Percentiles rank a stretch among this genome's conserved stretches.
These are phyloP conservation scores for Fabrea salina DNA, from an alignment of 169 alveolate genomes.

Conservation along the genomic window DNA sequence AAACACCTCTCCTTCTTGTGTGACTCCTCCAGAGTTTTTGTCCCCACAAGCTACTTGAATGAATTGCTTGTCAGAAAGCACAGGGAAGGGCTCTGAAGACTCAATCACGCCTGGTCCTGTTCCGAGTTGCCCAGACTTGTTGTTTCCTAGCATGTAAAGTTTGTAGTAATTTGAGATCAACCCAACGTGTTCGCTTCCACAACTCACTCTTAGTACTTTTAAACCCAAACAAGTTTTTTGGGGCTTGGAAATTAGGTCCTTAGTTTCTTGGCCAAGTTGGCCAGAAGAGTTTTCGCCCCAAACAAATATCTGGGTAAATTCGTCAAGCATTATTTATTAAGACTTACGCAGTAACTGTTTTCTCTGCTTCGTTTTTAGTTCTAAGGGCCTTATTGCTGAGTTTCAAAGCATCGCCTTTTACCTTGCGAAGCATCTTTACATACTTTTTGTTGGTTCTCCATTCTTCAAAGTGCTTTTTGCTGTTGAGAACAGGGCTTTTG, in stretches of 20 bases:
- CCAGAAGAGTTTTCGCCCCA: neutral
- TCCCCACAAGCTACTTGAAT: slow-evolving; percentile 55
- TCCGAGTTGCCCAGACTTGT: slow-evolving; percentile 23
- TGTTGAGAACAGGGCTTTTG: neutral
- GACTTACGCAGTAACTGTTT: too few relatives aligned
- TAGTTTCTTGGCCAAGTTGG: neutral
- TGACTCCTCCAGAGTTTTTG: slow-evolving; percentile 52
- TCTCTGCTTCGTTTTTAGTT: too few relatives aligned
- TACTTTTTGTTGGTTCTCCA: neutral
- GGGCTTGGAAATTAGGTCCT: slow-evolving; percentile 4
- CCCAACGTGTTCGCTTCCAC: slow-evolving; percentile 34
- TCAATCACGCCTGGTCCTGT: slow-evolving; percentile 50
- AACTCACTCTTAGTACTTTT: neutral
- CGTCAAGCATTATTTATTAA: neutral
- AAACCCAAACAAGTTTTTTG: neutral
- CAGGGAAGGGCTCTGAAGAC: neutral
- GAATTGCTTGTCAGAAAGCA: slow-evolving; percentile 36
- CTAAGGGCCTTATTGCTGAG: too few relatives aligned
- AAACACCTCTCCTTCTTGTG: slow-evolving; percentile 47
- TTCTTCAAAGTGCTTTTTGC: neutral
- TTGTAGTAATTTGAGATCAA: slow-evolving; percentile 1
- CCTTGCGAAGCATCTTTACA: too few relatives aligned
- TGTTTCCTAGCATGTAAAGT: slow-evolving; percentile 28
- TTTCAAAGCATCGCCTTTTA: too few relatives aligned
- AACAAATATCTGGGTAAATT: neutral